phyloP scores from a whole-genome alignment of 305 asterid species.

The Coffea humblotiana region DNA sequence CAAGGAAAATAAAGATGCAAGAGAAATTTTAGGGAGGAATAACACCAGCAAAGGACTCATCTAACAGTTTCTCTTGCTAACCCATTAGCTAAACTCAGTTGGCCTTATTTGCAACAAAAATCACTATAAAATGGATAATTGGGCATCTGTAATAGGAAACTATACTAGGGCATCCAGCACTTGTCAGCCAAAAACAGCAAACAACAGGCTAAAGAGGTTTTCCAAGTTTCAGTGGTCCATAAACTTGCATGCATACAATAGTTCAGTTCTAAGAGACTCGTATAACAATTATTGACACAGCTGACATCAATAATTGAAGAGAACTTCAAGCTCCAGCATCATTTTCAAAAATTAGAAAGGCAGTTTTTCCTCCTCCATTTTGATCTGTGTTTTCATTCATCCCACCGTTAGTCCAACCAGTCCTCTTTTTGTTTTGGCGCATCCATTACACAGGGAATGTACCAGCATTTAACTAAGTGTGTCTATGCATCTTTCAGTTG shows the following conservation, averaged over 20 bases:
- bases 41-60: not conserved
- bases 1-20: conserved; percentile 23
- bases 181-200: not conserved
- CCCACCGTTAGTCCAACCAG: too few species aligned
- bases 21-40: conserved; percentile 20
- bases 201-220: not conserved
- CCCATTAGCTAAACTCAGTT: not conserved
- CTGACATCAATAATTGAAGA: not conserved
- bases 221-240: not conserved
- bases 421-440: not conserved
- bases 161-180: not conserved
- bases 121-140: not conserved
- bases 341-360: not conserved
- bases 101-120: not conserved
- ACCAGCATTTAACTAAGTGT: not conserved
- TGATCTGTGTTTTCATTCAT: not conserved
- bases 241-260: too few species aligned
- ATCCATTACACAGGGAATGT: not conserved
- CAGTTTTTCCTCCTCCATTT: not conserved
- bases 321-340: not conserved
- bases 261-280: not conserved
- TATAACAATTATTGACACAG: not conserved
- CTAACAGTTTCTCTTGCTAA: not conserved
- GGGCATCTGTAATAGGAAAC: not conserved
- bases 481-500: not conserved